These are phyloP conservation scores for Tuber indicum DNA, from an alignment of 495 filamentous ascomycete species.

Conservation along the genomic window DNA sequence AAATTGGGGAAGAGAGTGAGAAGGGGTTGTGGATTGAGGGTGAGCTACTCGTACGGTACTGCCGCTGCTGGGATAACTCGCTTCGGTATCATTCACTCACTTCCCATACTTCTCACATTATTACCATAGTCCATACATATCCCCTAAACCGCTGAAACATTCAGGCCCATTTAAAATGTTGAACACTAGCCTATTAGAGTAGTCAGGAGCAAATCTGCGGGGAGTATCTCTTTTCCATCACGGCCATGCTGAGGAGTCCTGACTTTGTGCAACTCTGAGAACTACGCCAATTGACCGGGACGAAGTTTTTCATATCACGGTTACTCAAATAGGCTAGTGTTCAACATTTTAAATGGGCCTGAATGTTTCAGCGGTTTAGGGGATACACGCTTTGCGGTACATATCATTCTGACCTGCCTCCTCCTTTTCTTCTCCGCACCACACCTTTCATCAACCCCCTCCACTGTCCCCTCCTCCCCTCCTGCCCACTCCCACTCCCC, in stretches of 20 bases:
- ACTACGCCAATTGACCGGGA: too few relatives aligned
- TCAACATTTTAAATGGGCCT: too few relatives aligned
- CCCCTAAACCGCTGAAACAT: too few relatives aligned
- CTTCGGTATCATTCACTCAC: background rate
- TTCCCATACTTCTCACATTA: conserved; percentile 12
- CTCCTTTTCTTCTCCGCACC: conserved; percentile 40
- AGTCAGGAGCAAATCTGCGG: too few relatives aligned
- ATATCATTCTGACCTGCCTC: conserved; percentile 37
- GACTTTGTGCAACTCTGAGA: too few relatives aligned
- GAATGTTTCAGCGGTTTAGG: too few relatives aligned
- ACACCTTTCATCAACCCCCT: conserved; percentile 35
- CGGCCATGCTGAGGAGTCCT: too few relatives aligned
- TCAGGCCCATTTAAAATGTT: too few relatives aligned
- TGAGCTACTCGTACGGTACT: conserved; percentile 11
- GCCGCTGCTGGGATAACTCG: conserved; percentile 9
- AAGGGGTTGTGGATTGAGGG: conserved; percentile 10
- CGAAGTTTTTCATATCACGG: too few relatives aligned
- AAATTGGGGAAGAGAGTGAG: conserved; percentile 12
- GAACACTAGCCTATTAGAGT: too few relatives aligned
- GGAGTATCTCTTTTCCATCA: too few relatives aligned
- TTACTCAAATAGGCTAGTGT: too few relatives aligned
- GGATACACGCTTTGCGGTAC: conserved; percentile 9
- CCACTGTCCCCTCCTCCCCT: conserved; percentile 6
- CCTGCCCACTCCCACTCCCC: background rate
- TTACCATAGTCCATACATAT: background rate